Conservation (phyloP, 1,284 basidiomycete species). For the Malassezia sp. region DNA sequence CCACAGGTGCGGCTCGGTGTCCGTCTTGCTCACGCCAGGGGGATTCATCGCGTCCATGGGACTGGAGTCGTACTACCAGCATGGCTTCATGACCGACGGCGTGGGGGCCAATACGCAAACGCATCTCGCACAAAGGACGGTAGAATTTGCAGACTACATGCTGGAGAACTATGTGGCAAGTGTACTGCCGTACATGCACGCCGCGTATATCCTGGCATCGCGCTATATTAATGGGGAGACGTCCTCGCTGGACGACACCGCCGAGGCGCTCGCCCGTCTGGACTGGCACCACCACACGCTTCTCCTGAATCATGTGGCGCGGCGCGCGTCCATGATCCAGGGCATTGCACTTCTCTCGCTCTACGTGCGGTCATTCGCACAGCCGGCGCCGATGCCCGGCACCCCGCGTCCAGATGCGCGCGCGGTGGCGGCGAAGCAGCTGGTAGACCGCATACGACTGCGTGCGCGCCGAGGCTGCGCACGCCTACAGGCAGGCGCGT, state of each 20-base stretch:
- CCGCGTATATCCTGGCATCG: not conserved
- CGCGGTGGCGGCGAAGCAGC: not conserved
- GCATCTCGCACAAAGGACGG: not conserved
- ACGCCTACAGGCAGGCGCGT: not conserved
- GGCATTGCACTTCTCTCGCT: slow-evolving; percentile 84
- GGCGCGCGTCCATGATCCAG: slow-evolving; percentile 78
- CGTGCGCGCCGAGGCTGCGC: slow-evolving; percentile 21
- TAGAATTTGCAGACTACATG: slow-evolving; percentile 3
- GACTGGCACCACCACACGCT: slow-evolving; percentile 72
- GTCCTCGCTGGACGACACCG: slow-evolving; percentile 8
- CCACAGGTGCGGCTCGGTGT: slow-evolving; percentile 26
- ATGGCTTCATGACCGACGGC: slow-evolving; percentile 56
- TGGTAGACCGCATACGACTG: slow-evolving; percentile 3
- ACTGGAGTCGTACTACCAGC: slow-evolving; percentile 75
- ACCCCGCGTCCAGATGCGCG: not conserved
- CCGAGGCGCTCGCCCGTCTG: slow-evolving; percentile 44
- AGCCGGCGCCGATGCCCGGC: not conserved
- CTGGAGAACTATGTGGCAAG: slow-evolving; percentile 10
- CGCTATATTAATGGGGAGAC: not conserved
- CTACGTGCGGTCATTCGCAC: slow-evolving; percentile 63
- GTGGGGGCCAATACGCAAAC: not conserved
- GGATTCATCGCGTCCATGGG: slow-evolving; percentile 85
- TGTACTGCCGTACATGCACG: slow-evolving; percentile 6
- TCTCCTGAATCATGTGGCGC: slow-evolving; percentile 76
- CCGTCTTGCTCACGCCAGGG: slow-evolving; percentile 52